These are phyloP conservation scores for Durusdinium trenchii DNA, from an alignment of 73 alveolate species.

Conservation along the genomic window DNA sequence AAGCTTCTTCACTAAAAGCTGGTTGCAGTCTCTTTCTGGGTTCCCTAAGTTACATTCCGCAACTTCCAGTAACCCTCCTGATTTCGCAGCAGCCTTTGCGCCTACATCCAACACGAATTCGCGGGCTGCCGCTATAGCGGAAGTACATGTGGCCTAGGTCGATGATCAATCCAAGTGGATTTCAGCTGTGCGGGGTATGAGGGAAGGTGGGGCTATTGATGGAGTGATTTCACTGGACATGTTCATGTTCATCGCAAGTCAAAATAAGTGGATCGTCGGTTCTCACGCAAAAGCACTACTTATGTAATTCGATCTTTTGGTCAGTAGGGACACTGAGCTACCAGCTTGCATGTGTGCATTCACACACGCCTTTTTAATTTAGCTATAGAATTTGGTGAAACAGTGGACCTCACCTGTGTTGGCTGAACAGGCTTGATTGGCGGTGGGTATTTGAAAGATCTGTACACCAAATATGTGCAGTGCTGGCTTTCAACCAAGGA, in stretches of 20 bases:
- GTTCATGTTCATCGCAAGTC: too few species aligned
- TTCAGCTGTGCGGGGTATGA: neutral
- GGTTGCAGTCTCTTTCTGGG: neutral
- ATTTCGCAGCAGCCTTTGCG: neutral
- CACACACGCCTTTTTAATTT: too few species aligned
- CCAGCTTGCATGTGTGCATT: neutral
- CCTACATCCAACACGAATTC: constrained; percentile 8
- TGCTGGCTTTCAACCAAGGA: neutral
- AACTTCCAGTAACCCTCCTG: neutral
- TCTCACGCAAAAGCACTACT: too few species aligned
- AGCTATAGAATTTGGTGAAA: neutral
- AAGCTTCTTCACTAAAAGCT: neutral
- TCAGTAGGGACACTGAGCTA: too few species aligned
- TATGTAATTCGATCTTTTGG: too few species aligned
- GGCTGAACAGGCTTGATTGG: neutral
- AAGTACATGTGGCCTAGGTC: constrained; percentile 3
- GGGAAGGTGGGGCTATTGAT: too few species aligned
- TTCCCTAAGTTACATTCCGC: neutral
- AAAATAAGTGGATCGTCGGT: too few species aligned
- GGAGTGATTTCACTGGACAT: too few species aligned
- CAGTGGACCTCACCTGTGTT: neutral
- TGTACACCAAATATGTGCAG: constrained; percentile 42
- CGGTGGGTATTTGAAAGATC: constrained; percentile 18
- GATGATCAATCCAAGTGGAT: neutral
- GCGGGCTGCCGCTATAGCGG: constrained; percentile 7